These are phyloP conservation scores for Mycena filopes DNA, from an alignment of 768 basidiomycete species.

Conservation along the genomic window DNA sequence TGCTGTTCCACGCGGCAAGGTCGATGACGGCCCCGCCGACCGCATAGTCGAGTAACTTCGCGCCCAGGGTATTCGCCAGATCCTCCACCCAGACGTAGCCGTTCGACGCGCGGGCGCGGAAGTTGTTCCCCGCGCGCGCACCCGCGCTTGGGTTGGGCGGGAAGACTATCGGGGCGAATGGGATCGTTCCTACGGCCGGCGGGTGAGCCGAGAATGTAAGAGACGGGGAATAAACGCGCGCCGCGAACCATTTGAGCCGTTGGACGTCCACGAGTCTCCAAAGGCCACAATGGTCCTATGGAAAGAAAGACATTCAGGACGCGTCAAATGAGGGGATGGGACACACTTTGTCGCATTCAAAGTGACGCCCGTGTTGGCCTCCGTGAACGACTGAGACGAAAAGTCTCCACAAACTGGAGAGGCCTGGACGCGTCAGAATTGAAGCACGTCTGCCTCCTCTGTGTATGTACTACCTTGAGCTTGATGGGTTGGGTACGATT, in stretches of 20 bases:
- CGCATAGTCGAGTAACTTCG: constrained; percentile 29
- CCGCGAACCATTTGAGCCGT: constrained; percentile 30
- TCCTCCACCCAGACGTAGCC: constrained; percentile 38
- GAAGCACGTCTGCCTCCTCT: neutral
- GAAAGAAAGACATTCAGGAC: neutral
- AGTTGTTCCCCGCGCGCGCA: constrained; percentile 31
- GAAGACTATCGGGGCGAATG: constrained; percentile 33
- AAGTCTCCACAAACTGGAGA: constrained; percentile 31
- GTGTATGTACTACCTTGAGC: constrained; percentile 7
- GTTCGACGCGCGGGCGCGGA: constrained; percentile 33
- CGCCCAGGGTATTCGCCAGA: constrained; percentile 33
- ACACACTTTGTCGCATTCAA: constrained; percentile 33
- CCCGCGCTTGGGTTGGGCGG: constrained; percentile 34
- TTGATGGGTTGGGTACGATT: constrained; percentile 34
- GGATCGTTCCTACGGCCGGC: constrained; percentile 30
- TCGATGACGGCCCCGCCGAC: constrained; percentile 31
- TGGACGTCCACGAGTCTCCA: constrained; percentile 34
- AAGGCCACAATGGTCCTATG: constrained; percentile 30
- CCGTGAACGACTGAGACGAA: constrained; percentile 29
- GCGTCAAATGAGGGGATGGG: no score
- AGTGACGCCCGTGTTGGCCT: constrained; percentile 33
- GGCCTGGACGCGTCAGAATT: constrained; percentile 8
- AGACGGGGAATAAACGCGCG: neutral
- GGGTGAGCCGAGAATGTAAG: neutral
- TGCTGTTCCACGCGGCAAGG: constrained; percentile 31